Conservation (phyloP, 1,284 basidiomycete genomes). For the Veloboletus limbatus region DNA sequence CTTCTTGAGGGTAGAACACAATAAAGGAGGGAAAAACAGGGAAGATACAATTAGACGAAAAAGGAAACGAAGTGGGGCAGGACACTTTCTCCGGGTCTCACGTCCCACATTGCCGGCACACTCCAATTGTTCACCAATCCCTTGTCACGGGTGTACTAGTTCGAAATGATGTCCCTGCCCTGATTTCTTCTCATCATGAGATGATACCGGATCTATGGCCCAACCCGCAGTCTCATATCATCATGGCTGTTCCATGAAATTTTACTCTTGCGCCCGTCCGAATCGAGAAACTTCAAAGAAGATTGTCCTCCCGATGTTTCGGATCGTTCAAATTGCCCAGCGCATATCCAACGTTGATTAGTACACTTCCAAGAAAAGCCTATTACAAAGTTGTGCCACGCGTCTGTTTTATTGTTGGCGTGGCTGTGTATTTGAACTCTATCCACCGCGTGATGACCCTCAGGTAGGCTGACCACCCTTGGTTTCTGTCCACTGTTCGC, state of each 20-base stretch:
- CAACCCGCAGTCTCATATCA: slow-evolving; percentile 6
- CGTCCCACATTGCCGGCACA: slow-evolving; percentile 28
- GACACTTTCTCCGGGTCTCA: slow-evolving; percentile 13
- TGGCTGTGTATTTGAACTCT: background rate
- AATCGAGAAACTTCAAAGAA: slow-evolving; percentile 36
- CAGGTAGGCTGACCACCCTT: no score
- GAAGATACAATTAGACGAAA: slow-evolving; percentile 38
- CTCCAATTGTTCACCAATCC: slow-evolving; percentile 32
- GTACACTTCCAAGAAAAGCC: slow-evolving; percentile 18
- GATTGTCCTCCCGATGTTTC: slow-evolving; percentile 19
- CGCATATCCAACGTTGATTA: no score
- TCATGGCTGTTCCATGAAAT: slow-evolving; percentile 19
- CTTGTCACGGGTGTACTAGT: slow-evolving; percentile 9
- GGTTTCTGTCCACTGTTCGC: no score
- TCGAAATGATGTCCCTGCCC: slow-evolving; percentile 14
- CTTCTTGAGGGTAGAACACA: slow-evolving; percentile 34
- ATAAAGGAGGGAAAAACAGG: slow-evolving; percentile 36
- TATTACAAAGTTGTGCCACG: slow-evolving; percentile 11
- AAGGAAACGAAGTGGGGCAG: slow-evolving; percentile 28
- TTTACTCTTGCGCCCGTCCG: slow-evolving; percentile 24
- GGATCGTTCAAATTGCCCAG: slow-evolving; percentile 10
- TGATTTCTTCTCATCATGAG: slow-evolving; percentile 16
- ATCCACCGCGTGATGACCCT: slow-evolving; percentile 1
- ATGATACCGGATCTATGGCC: slow-evolving; percentile 29
- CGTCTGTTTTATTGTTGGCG: background rate